Evolutionary conservation across 768 basidiomycete genomes (phyloP).

Genomic region (Mycena vitilis): DNA sequence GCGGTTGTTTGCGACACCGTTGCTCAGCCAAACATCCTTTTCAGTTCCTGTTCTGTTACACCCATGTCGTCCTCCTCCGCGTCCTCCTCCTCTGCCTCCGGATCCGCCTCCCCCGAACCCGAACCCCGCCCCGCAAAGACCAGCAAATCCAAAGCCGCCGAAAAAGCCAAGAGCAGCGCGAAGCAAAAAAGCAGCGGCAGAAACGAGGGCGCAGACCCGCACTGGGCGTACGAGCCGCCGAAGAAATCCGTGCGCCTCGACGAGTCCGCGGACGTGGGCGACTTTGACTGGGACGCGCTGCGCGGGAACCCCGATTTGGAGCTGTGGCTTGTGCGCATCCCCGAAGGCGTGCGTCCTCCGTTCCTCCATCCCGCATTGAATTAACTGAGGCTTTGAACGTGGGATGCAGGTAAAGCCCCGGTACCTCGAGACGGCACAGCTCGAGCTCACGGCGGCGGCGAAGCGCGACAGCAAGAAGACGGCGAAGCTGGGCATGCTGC

Average conservation of each 20-base stretch:
- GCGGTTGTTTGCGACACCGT: slow-evolving; percentile 21
- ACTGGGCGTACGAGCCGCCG: slow-evolving; percentile 74
- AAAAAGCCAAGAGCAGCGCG: slow-evolving; percentile 21
- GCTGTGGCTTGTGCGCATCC: slow-evolving; percentile 77
- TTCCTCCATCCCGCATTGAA: background rate
- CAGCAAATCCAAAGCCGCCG: slow-evolving; percentile 42
- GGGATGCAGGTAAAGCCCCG: slow-evolving; percentile 70
- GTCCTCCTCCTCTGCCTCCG: slow-evolving; percentile 30
- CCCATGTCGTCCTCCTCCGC: slow-evolving; percentile 31
- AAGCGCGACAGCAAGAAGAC: slow-evolving; percentile 41
- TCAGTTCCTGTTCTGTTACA: background rate
- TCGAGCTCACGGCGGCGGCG: slow-evolving; percentile 58
- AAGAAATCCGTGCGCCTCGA: slow-evolving; percentile 61
- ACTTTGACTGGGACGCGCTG: slow-evolving; percentile 78
- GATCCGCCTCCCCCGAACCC: slow-evolving; percentile 25
- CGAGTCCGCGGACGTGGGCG: slow-evolving; percentile 56
- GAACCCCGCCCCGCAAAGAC: slow-evolving; percentile 35
- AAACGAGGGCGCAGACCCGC: slow-evolving; percentile 65
- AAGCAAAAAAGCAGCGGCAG: slow-evolving; percentile 53
- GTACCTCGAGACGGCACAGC: slow-evolving; percentile 63
- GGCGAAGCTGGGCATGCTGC: slow-evolving; percentile 59
- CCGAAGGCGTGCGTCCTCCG: slow-evolving; percentile 66
- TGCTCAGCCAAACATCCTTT: background rate
- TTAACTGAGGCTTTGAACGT: slow-evolving; percentile 7
- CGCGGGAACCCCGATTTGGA: slow-evolving; percentile 69